Percentiles rank a stretch among this genome's conserved stretches.
Conservation (phyloP, 2,329 filamentous ascomycete species). For the Huntiella decipiens region DNA sequence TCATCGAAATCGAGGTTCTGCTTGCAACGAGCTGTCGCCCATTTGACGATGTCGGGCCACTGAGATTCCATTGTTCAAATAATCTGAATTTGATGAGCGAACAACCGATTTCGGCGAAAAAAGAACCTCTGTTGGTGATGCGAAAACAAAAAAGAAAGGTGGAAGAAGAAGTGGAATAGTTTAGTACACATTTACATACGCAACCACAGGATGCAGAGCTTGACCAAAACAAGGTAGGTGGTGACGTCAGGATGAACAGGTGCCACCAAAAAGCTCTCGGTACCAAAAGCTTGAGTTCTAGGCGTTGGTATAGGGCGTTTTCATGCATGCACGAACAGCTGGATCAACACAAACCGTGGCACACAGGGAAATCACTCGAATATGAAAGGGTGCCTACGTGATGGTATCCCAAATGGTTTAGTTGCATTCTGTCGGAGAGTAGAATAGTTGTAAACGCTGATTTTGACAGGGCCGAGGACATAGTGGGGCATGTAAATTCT, state of each 20-base stretch:
- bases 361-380: too few relatives aligned
- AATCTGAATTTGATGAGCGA: background rate
- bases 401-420: too few relatives aligned
- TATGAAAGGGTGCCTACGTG: too few relatives aligned
- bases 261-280: background rate
- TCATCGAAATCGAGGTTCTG: background rate
- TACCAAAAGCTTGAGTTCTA: background rate
- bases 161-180: background rate
- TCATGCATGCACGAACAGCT: too few relatives aligned
- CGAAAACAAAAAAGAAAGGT: background rate
- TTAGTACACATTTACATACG: background rate
- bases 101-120: background rate
- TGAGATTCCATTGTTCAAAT: background rate
- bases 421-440: too few relatives aligned
- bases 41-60: conserved; percentile 6
- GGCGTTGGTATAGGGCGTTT: too few relatives aligned
- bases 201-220: background rate
- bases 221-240: background rate
- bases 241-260: background rate
- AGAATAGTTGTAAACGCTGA: too few relatives aligned
- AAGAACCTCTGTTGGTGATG: background rate
- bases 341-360: too few relatives aligned
- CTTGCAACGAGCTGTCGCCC: conserved; percentile 1
- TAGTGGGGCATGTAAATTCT: too few relatives aligned
- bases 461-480: too few relatives aligned